Evolutionary conservation across 2,329 filamentous ascomycete species (phyloP).

Genomic region (Basipetospora chlamydospora): DNA sequence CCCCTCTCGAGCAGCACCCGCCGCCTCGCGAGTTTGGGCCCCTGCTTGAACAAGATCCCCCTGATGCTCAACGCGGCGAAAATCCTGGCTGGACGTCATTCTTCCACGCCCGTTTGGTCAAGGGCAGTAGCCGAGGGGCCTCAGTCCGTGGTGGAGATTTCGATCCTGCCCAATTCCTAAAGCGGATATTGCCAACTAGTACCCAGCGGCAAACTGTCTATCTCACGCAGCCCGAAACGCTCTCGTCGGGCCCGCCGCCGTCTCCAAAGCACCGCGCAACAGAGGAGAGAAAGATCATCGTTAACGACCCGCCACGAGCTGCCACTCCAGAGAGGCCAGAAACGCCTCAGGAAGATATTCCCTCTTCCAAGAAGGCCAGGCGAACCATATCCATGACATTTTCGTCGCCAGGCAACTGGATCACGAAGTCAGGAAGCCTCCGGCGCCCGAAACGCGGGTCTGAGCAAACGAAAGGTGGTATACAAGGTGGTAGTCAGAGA

Average conservation of each 20-base stretch:
- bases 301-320: too few relatives aligned
- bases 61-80: slow-evolving; percentile 3
- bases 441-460: slow-evolving; percentile 36
- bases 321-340: too few relatives aligned
- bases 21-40: slow-evolving; percentile 1
- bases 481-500: too few relatives aligned
- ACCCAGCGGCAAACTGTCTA: background rate
- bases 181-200: slow-evolving; percentile 13
- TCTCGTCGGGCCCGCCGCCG: too few relatives aligned
- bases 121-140: too few relatives aligned
- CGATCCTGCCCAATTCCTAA: slow-evolving; percentile 12
- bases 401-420: slow-evolving; percentile 40
- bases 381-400: slow-evolving; percentile 48
- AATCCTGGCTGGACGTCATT: slow-evolving; percentile 36
- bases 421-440: slow-evolving; percentile 40
- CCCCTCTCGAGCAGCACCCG: slow-evolving; percentile 18
- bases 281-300: too few relatives aligned
- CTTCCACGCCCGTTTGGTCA: slow-evolving; percentile 31
- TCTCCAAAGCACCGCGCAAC: too few relatives aligned
- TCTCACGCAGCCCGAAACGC: background rate
- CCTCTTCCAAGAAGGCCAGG: slow-evolving; percentile 29
- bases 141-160: too few relatives aligned
- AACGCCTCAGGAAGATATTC: slow-evolving; percentile 22
- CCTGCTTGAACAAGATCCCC: background rate
- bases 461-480: slow-evolving; percentile 10